A percentile compares a stretch with the other conserved stretches of the same genome.
phyloP scores from a whole-genome alignment of 2,329 filamentous ascomycete species.

The Teratosphaeria pseudoeucalypti region DNA sequence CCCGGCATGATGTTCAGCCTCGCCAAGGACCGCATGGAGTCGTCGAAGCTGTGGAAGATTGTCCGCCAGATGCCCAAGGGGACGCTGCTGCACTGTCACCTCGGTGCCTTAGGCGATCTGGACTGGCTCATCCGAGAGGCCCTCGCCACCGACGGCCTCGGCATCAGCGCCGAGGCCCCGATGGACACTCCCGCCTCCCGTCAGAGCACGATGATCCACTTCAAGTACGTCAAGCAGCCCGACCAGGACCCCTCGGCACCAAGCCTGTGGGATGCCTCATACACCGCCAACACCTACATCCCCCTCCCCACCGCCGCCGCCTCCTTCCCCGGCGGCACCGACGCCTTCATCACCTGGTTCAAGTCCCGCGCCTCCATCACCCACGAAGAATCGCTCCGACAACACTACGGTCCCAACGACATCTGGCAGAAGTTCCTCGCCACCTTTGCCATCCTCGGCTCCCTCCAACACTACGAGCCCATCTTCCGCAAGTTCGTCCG shows the following conservation, averaged over 20 bases:
- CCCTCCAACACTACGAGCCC: slow-evolving; percentile 79
- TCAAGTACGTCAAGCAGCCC: slow-evolving; percentile 34
- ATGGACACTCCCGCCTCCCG: slow-evolving; percentile 46
- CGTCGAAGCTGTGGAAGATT: slow-evolving; percentile 75
- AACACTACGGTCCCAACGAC: slow-evolving; percentile 72
- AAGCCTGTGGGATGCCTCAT: slow-evolving; percentile 57
- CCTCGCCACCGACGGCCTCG: slow-evolving; percentile 62
- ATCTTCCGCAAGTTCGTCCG: slow-evolving; percentile 70
- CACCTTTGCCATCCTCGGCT: slow-evolving; percentile 63
- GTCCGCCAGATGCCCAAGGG: slow-evolving; percentile 84
- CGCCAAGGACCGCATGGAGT: slow-evolving; percentile 76
- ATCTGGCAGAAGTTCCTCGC: slow-evolving; percentile 74
- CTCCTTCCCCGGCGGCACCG: slow-evolving; percentile 62
- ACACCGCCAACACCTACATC: slow-evolving; percentile 50
- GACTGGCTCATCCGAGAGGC: slow-evolving; percentile 67
- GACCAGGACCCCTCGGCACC: slow-evolving; percentile 23
- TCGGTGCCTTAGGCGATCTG: slow-evolving; percentile 84
- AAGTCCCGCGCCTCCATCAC: slow-evolving; percentile 63
- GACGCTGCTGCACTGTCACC: slow-evolving; percentile 71
- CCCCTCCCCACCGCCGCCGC: slow-evolving; percentile 55
- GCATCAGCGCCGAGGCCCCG: slow-evolving; percentile 51
- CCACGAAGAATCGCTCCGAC: slow-evolving; percentile 60
- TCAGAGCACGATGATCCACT: slow-evolving; percentile 47
- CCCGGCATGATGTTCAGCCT: slow-evolving; percentile 91
- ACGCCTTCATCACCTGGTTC: slow-evolving; percentile 69